Evolutionary conservation across 139 green algal genomes (phyloP).

Genomic region (Chlorella sp.): DNA sequence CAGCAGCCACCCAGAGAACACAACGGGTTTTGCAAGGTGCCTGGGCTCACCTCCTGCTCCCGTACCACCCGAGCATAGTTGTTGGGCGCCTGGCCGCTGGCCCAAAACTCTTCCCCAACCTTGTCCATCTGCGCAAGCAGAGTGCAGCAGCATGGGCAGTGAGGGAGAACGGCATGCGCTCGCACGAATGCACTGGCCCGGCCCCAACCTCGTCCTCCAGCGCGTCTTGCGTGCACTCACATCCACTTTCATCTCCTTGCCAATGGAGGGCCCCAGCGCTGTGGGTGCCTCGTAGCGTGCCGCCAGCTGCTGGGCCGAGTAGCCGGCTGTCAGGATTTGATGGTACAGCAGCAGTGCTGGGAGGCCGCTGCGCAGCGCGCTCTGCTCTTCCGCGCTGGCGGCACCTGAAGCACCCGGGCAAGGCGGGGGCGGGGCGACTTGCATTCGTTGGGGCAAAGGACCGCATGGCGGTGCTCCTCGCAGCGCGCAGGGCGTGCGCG

Average conservation of each 20-base stretch:
- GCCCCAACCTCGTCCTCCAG: too few relatives aligned
- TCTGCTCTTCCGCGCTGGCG: neutral
- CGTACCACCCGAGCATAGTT: slow-evolving; percentile 4
- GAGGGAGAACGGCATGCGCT: too few relatives aligned
- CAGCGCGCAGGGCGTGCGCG: too few relatives aligned
- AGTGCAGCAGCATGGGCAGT: neutral
- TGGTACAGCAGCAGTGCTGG: slow-evolving; percentile 22
- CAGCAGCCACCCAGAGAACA: too few relatives aligned
- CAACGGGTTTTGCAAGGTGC: too few relatives aligned
- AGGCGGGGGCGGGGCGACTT: neutral
- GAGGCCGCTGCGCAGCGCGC: neutral
- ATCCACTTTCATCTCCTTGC: neutral
- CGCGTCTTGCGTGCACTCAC: too few relatives aligned
- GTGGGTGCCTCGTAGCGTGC: neutral
- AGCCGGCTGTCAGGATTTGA: neutral
- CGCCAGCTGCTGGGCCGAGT: neutral
- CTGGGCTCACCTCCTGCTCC: neutral
- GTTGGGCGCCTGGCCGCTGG: neutral
- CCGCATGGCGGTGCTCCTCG: too few relatives aligned
- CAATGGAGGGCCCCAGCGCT: neutral
- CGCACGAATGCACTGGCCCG: too few relatives aligned
- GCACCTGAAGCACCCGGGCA: neutral
- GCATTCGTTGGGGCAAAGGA: too few relatives aligned
- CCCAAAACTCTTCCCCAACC: neutral
- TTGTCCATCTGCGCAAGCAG: neutral